phyloP scores from a whole-genome alignment of 108 stramenopile species.

The Fistulifera pelliculosa region DNA sequence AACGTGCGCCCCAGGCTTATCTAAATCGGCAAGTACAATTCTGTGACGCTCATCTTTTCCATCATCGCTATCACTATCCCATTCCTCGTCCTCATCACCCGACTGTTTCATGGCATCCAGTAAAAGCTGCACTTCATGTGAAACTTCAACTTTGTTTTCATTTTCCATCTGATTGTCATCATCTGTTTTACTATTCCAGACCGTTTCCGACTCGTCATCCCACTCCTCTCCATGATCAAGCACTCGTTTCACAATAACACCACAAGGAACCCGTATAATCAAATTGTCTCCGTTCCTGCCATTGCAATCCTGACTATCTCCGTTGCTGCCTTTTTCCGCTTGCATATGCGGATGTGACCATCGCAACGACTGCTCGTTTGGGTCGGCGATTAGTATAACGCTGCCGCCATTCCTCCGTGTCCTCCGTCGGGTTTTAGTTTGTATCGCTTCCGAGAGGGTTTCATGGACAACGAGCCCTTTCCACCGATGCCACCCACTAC shows the following conservation, averaged over 20 bases:
- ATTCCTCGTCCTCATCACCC: slow-evolving; percentile 16
- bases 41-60: slow-evolving; percentile 10
- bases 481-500: slow-evolving; percentile 70
- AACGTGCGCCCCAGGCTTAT: slow-evolving; percentile 56
- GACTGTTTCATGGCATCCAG: slow-evolving; percentile 14
- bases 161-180: neutral
- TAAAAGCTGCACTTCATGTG: slow-evolving; percentile 12
- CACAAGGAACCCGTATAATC: slow-evolving; percentile 71
- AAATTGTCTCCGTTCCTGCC: slow-evolving; percentile 66
- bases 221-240: slow-evolving; percentile 54
- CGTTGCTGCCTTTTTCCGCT: slow-evolving; percentile 52
- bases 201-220: slow-evolving; percentile 36
- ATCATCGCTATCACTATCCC: slow-evolving; percentile 14
- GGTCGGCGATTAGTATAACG: slow-evolving; percentile 66
- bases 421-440: slow-evolving; percentile 69
- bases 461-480: slow-evolving; percentile 52
- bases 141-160: slow-evolving; percentile 16
- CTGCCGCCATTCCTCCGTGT: slow-evolving; percentile 79
- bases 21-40: slow-evolving; percentile 65
- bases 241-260: slow-evolving; percentile 70
- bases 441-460: slow-evolving; percentile 29
- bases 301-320: slow-evolving; percentile 35
- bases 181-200: slow-evolving; percentile 5
- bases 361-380: slow-evolving; percentile 43
- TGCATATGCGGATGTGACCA: slow-evolving; percentile 44